These are phyloP conservation scores for Suillus subaureus DNA, from an alignment of 768 basidiomycete genomes.

Conservation along the genomic window DNA sequence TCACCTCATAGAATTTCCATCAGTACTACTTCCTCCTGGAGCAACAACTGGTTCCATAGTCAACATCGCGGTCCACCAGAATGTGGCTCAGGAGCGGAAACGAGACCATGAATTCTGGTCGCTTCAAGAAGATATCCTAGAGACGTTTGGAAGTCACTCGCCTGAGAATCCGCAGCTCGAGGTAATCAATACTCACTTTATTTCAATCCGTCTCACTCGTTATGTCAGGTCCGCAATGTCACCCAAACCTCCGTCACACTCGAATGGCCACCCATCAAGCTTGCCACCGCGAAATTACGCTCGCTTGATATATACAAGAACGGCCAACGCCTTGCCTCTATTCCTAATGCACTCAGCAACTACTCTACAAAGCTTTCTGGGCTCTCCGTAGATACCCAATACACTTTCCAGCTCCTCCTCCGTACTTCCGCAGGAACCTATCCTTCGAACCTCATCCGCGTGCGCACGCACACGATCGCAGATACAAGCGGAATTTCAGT, in stretches of 20 bases:
- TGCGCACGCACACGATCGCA: slow-evolving; percentile 91
- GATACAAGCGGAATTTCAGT: slow-evolving; percentile 95
- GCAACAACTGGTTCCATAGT: slow-evolving; percentile 94
- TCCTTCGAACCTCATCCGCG: slow-evolving; percentile 80
- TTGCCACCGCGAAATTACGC: slow-evolving; percentile 85
- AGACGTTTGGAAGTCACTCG: slow-evolving; percentile 65
- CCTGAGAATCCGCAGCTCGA: slow-evolving; percentile 77
- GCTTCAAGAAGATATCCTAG: slow-evolving; percentile 79
- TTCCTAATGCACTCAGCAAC: slow-evolving; percentile 80
- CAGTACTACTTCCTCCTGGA: slow-evolving; percentile 89
- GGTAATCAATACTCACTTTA: slow-evolving; percentile 41
- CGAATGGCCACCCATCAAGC: slow-evolving; percentile 87
- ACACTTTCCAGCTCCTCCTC: slow-evolving; percentile 92
- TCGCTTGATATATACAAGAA: slow-evolving; percentile 94
- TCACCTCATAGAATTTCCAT: slow-evolving; percentile 97
- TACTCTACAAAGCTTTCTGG: slow-evolving; percentile 88
- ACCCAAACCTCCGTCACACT: slow-evolving; percentile 97
- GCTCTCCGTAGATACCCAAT: slow-evolving; percentile 80
- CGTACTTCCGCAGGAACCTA: slow-evolving; percentile 92
- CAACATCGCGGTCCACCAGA: slow-evolving; percentile 93
- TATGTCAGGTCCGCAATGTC: slow-evolving; percentile 76
- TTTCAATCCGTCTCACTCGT: slow-evolving; percentile 2
- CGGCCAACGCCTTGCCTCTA: slow-evolving; percentile 82
- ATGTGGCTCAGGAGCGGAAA: slow-evolving; percentile 79
- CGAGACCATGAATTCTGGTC: slow-evolving; percentile 83